Percentiles rank a stretch among this genome's conserved stretches.
These are phyloP conservation scores for Thermothielavioides terrestris DNA, from an alignment of 495 filamentous ascomycete species.

Conservation along the genomic window DNA sequence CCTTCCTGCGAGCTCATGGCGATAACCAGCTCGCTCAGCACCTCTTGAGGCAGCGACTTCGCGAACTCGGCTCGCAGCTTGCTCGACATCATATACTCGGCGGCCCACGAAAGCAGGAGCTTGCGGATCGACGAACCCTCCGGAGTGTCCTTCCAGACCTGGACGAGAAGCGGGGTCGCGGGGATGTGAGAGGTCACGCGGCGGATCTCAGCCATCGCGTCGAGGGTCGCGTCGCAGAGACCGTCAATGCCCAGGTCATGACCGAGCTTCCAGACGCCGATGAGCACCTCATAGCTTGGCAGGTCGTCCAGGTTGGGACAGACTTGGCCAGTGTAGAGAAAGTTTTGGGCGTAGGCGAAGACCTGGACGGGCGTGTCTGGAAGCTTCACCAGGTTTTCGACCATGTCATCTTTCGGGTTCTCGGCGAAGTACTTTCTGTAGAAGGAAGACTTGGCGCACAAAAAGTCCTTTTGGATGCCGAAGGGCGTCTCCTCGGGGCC, in stretches of 20 bases:
- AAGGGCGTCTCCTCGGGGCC: conserved; percentile 43
- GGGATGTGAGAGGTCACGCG: conserved; percentile 41
- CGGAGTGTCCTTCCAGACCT: conserved; percentile 47
- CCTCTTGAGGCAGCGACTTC: conserved; percentile 45
- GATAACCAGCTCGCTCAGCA: conserved; percentile 46
- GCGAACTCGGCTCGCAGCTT: conserved; percentile 42
- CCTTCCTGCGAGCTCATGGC: conserved; percentile 44
- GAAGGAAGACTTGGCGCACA: conserved; percentile 40
- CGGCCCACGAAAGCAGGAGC: conserved; percentile 47
- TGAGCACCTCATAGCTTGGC: conserved; percentile 41
- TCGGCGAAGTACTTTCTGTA: conserved; percentile 37
- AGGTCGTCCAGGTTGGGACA: conserved; percentile 30
- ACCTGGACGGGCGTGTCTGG: conserved; percentile 36
- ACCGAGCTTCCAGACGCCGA: conserved; percentile 46
- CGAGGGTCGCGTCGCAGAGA: conserved; percentile 42
- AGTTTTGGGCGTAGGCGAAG: conserved; percentile 45
- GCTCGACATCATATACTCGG: conserved; percentile 47
- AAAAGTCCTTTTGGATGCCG: conserved; percentile 47
- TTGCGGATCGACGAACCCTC: conserved; percentile 46
- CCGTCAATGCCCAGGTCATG: conserved; percentile 43
- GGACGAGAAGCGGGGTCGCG: conserved; percentile 42
- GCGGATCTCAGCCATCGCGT: conserved; percentile 44
- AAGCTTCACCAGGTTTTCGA: conserved; percentile 41
- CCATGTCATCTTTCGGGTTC: conserved; percentile 16
- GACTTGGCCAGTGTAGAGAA: conserved; percentile 41